Evolutionary conservation across 2,329 filamentous ascomycete genomes (phyloP).

Genomic region (Calonectria hongkongensis): DNA sequence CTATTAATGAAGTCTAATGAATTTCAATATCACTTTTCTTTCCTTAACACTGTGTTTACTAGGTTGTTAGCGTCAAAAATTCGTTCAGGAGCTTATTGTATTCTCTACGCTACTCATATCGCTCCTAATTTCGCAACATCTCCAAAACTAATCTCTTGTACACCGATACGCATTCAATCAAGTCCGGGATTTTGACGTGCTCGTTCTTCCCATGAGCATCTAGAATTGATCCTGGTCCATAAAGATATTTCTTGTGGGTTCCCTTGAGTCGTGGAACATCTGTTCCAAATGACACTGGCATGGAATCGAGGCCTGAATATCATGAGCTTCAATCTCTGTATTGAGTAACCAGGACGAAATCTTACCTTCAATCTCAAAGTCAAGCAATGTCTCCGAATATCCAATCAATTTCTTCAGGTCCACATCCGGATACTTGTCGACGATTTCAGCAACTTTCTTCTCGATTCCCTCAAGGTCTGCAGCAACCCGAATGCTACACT

Average conservation of each 20-base stretch:
- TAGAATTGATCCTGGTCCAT: constrained; percentile 48
- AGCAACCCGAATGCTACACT: constrained; percentile 63
- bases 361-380: constrained; percentile 61
- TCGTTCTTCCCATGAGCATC: constrained; percentile 46
- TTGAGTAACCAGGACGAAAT: background rate
- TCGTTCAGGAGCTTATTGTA: background rate
- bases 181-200: constrained; percentile 40
- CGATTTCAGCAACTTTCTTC: constrained; percentile 56
- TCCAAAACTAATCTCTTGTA: constrained; percentile 43
- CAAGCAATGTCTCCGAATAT: constrained; percentile 61
- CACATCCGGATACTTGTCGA: constrained; percentile 58
- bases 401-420: constrained; percentile 60
- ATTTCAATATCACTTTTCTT: background rate
- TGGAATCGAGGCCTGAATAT: constrained; percentile 37
- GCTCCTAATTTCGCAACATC: background rate
- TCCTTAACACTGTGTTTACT: too few relatives aligned
- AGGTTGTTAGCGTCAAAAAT: background rate
- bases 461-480: constrained; percentile 59
- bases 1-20: constrained; percentile 6
- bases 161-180: constrained; percentile 42
- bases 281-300: constrained; percentile 45
- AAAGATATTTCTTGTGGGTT: constrained; percentile 44
- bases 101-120: too few relatives aligned
- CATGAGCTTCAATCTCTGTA: background rate
- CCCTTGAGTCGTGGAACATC: constrained; percentile 45